These are phyloP conservation scores for Talaromyces wortmannii DNA, from an alignment of 495 filamentous ascomycete species.

Conservation along the genomic window DNA sequence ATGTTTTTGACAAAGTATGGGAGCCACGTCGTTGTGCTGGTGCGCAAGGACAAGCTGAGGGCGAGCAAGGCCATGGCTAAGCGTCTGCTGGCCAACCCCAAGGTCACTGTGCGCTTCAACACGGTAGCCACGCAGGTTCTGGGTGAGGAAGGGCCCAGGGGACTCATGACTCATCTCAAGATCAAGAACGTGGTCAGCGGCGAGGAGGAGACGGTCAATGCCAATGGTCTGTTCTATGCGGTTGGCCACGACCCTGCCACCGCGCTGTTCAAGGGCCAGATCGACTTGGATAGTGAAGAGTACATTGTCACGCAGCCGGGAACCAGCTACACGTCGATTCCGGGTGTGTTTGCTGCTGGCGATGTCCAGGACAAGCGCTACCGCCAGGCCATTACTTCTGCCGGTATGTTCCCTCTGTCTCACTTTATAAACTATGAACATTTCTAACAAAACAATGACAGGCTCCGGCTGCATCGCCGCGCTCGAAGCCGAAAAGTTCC, in stretches of 20 bases:
- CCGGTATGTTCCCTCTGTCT: slow-evolving; percentile 54
- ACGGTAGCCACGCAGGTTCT: slow-evolving; percentile 71
- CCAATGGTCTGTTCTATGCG: slow-evolving; percentile 95
- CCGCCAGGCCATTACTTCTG: slow-evolving; percentile 94
- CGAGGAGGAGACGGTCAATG: slow-evolving; percentile 71
- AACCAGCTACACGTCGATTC: slow-evolving; percentile 77
- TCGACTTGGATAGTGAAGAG: slow-evolving; percentile 77
- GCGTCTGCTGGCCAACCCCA: slow-evolving; percentile 72
- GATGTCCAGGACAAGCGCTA: slow-evolving; percentile 99
- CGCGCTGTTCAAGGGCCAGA: slow-evolving; percentile 73
- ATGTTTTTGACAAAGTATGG: slow-evolving; percentile 98
- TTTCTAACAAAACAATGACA: slow-evolving; percentile 22
- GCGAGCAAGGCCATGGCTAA: slow-evolving; percentile 90
- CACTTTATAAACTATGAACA: neutral
- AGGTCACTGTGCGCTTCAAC: slow-evolving; percentile 85
- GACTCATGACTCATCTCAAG: slow-evolving; percentile 77
- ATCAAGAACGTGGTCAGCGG: slow-evolving; percentile 75
- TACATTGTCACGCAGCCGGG: slow-evolving; percentile 89
- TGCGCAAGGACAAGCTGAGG: slow-evolving; percentile 76
- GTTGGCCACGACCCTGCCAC: slow-evolving; percentile 96
- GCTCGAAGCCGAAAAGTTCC: slow-evolving; percentile 87
- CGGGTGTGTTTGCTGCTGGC: slow-evolving; percentile 93
- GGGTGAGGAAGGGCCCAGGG: slow-evolving; percentile 65
- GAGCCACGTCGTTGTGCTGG: slow-evolving; percentile 85
- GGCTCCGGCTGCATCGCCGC: slow-evolving; percentile 93